These are phyloP conservation scores for Arctium lappa DNA, from an alignment of 129 eudicot genomes.

Conservation along the genomic window DNA sequence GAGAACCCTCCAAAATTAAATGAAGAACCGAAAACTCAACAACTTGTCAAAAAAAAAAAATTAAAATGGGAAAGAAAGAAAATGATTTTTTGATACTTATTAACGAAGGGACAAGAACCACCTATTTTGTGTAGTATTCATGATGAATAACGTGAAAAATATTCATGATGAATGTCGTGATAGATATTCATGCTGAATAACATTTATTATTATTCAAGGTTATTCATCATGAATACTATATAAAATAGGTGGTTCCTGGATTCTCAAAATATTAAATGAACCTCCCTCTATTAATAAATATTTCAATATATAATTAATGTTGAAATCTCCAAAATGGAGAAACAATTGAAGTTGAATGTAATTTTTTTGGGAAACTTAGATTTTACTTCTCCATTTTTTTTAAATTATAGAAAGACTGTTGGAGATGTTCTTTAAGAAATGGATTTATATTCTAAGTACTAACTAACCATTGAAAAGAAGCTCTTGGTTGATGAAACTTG, in stretches of 20 bases:
- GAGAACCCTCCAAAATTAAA: too few species aligned
- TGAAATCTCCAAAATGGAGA: background rate
- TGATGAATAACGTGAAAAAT: too few species aligned
- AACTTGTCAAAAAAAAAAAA: background rate
- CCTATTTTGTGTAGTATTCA: too few species aligned
- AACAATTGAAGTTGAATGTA: background rate
- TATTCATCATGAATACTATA: too few species aligned
- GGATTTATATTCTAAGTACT: background rate
- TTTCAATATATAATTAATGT: background rate
- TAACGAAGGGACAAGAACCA: too few species aligned
- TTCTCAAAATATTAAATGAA: too few species aligned
- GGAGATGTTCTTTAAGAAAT: background rate
- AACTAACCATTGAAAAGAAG: slow-evolving; percentile 88
- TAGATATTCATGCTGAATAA: too few species aligned
- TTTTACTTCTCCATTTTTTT: background rate
- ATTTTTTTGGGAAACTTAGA: background rate
- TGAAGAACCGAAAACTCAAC: background rate
- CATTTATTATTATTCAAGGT: too few species aligned
- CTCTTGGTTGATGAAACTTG: slow-evolving; percentile 74
- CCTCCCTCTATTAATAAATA: too few species aligned
- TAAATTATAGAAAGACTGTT: background rate
- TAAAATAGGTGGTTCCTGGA: too few species aligned
- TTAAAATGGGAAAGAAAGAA: background rate
- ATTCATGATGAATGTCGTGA: too few species aligned
- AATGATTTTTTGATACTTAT: too few species aligned